phyloP scores from a whole-genome alignment of 176 grass and related monocot species.

The Luzula sylvatica region DNA sequence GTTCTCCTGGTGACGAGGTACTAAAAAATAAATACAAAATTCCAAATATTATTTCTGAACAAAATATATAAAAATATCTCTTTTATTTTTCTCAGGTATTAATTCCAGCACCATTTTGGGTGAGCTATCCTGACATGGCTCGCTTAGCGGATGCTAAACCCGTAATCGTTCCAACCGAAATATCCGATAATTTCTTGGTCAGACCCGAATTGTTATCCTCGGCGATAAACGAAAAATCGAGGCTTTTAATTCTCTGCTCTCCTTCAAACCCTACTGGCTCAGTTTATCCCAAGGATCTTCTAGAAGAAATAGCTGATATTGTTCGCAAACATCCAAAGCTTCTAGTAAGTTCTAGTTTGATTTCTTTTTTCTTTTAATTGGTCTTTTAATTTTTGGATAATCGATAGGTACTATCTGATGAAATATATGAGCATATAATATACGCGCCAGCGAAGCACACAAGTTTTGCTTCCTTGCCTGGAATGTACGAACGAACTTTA shows the following conservation, averaged over 20 bases:
- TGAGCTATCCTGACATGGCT: constrained; percentile 97
- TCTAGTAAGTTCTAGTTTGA: constrained; percentile 37
- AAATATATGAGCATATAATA: constrained; percentile 81
- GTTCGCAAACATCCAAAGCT: constrained; percentile 81
- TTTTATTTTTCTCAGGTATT: constrained; percentile 42
- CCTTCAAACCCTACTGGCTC: constrained; percentile 97
- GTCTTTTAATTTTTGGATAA: not conserved
- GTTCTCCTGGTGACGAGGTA: constrained; percentile 84
- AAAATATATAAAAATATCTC: too few relatives aligned
- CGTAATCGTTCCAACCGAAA: constrained; percentile 73
- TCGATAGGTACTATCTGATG: constrained; percentile 79
- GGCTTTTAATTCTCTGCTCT: constrained; percentile 81
- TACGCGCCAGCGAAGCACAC: constrained; percentile 48
- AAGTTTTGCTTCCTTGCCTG: constrained; percentile 60
- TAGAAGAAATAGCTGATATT: constrained; percentile 80
- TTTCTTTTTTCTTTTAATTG: not conserved
- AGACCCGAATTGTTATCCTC: constrained; percentile 55
- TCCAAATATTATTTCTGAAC: too few relatives aligned
- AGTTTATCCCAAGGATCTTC: constrained; percentile 74
- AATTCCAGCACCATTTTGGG: constrained; percentile 84
- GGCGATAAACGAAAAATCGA: constrained; percentile 66
- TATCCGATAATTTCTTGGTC: constrained; percentile 69
- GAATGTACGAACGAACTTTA: constrained; percentile 68
- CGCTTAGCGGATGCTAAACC: constrained; percentile 67
- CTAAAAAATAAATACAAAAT: too few relatives aligned